These are phyloP conservation scores for Podosphaera fusca DNA, from an alignment of 2,329 filamentous ascomycete species.

Conservation along the genomic window DNA sequence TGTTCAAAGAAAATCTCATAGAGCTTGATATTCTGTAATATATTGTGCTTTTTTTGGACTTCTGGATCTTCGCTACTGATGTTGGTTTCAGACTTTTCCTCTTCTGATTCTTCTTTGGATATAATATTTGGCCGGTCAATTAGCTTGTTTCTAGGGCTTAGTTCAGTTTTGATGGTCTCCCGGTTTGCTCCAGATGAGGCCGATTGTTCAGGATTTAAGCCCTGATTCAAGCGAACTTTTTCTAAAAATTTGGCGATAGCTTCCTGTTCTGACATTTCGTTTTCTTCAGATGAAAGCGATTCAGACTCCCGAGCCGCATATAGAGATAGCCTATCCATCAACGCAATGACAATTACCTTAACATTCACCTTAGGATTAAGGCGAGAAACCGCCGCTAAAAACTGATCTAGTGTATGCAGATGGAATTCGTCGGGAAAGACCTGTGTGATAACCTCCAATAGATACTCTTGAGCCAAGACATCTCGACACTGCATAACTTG, in stretches of 20 bases:
- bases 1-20: constrained; percentile 97
- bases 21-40: constrained; percentile 60
- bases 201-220: constrained; percentile 18
- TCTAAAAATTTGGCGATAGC: constrained; percentile 59
- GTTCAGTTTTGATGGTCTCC: not conserved
- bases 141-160: constrained; percentile 7
- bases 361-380: constrained; percentile 93
- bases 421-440: constrained; percentile 98
- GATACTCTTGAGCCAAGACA: constrained; percentile 88
- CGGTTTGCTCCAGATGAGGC: constrained; percentile 17
- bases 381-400: constrained; percentile 76
- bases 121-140: constrained; percentile 13
- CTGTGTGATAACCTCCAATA: constrained; percentile 94
- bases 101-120: constrained; percentile 18
- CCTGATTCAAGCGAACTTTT: constrained; percentile 47
- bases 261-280: constrained; percentile 60
- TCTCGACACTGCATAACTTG: constrained; percentile 96
- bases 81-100: constrained; percentile 8
- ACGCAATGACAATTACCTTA: constrained; percentile 89
- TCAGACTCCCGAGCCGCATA: constrained; percentile 82
- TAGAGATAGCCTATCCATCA: constrained; percentile 88
- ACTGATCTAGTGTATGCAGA: constrained; percentile 84
- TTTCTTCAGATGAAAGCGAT: constrained; percentile 44
- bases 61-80: constrained; percentile 20
- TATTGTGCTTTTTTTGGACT: constrained; percentile 22